Percentiles rank a stretch among this genome's conserved stretches.
Conservation (phyloP, 257 asterid species). For the Galeopsis tetrahit region DNA sequence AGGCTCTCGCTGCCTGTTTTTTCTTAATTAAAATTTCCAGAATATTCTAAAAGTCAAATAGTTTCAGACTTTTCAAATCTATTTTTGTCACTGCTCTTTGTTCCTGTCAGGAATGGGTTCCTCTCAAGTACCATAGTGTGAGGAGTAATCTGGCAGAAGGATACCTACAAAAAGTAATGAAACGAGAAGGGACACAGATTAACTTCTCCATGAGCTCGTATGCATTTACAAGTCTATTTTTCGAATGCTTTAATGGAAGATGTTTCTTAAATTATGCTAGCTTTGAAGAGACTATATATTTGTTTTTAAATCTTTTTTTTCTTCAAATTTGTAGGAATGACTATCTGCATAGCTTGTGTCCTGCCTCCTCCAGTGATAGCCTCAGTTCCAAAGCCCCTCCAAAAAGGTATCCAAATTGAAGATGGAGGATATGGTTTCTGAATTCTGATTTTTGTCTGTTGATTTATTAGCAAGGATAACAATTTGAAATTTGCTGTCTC, state of each 20-base stretch:
- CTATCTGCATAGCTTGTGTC: slow-evolving; percentile 73
- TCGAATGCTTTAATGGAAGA: slow-evolving; percentile 5
- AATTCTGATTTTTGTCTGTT: slow-evolving; percentile 21
- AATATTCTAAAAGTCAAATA: neutral
- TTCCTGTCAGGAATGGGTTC: slow-evolving; percentile 68
- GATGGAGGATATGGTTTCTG: neutral
- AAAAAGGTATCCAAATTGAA: slow-evolving; percentile 52
- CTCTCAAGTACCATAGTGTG: slow-evolving; percentile 66
- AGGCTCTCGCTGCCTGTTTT: neutral
- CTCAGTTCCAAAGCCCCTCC: slow-evolving; percentile 49
- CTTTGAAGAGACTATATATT: slow-evolving; percentile 18
- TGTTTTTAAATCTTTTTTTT: neutral
- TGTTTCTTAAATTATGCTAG: slow-evolving; percentile 24
- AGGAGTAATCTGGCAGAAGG: slow-evolving; percentile 60
- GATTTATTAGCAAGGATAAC: slow-evolving; percentile 3
- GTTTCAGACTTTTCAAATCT: neutral
- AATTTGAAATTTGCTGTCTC: neutral
- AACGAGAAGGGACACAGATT: slow-evolving; percentile 52
- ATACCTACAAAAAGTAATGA: slow-evolving; percentile 54
- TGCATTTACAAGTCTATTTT: slow-evolving; percentile 36
- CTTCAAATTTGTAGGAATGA: slow-evolving; percentile 59
- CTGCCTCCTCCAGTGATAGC: slow-evolving; percentile 49
- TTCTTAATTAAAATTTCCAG: neutral
- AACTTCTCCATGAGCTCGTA: slow-evolving; percentile 78
- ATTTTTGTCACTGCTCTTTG: slow-evolving; percentile 20